Conservation (phyloP, 163 green algal species). For the Trebouxia gelatinosa region DNA sequence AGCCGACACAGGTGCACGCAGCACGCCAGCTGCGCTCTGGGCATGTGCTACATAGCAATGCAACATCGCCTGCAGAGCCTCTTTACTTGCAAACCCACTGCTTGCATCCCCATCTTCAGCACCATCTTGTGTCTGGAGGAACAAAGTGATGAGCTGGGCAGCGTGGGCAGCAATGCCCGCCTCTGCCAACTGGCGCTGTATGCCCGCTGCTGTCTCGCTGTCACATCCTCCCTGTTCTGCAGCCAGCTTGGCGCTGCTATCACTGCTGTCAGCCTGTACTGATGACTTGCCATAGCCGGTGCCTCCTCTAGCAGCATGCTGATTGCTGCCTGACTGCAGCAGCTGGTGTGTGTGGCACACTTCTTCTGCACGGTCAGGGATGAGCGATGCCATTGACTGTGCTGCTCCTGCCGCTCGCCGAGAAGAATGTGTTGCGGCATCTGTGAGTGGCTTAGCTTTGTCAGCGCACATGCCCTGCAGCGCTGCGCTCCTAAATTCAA, state of each 20-base stretch:
- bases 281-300: neutral
- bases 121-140: neutral
- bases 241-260: neutral
- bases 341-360: too few relatives aligned
- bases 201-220: too few relatives aligned
- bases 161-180: neutral
- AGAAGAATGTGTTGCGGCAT: constrained; percentile 41
- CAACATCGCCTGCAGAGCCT: neutral
- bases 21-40: neutral
- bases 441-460: too few relatives aligned
- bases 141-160: constrained; percentile 6
- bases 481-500: too few relatives aligned
- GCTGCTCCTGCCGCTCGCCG: constrained; percentile 59
- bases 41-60: constrained; percentile 6
- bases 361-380: too few relatives aligned
- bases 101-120: too few relatives aligned
- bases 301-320: neutral
- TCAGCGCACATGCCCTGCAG: too few relatives aligned
- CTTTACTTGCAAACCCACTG: neutral
- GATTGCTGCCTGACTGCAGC: too few relatives aligned
- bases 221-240: too few relatives aligned
- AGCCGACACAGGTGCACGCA: neutral
- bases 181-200: neutral
- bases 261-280: neutral
- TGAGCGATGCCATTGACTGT: too few relatives aligned